A percentile compares a stretch with the other conserved stretches of the same genome.
Conservation (phyloP, 164 flowering plant species). For the Vitis riparia region DNA sequence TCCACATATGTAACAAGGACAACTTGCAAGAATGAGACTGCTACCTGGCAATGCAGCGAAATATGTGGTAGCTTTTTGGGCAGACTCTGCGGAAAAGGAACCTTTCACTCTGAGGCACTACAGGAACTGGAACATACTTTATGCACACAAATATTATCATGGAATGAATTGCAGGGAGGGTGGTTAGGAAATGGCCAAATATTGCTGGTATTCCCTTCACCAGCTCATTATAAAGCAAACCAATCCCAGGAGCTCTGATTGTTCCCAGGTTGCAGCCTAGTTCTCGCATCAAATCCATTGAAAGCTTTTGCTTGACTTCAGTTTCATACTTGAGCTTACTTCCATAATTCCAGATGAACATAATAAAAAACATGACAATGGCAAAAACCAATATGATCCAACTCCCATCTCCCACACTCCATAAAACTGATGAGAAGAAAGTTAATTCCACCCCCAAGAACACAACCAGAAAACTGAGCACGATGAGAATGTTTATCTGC, state of each 20-base stretch:
- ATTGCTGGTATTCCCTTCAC: slow-evolving; percentile 94
- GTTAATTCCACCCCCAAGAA: slow-evolving; percentile 84
- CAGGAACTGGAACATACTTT: slow-evolving; percentile 95
- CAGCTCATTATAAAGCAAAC: slow-evolving; percentile 89
- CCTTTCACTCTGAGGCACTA: slow-evolving; percentile 94
- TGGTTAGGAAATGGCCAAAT: slow-evolving; percentile 94
- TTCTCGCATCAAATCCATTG: slow-evolving; percentile 82
- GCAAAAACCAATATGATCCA: slow-evolving; percentile 93
- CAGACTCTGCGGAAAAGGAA: slow-evolving; percentile 93
- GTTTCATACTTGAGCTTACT: slow-evolving; percentile 97
- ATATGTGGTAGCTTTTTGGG: slow-evolving; percentile 83
- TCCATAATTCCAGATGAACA: slow-evolving; percentile 96
- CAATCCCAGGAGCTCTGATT: slow-evolving; percentile 94
- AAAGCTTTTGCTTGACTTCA: slow-evolving; percentile 88
- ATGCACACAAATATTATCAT: slow-evolving; percentile 95
- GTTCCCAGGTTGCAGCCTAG: slow-evolving; percentile 91
- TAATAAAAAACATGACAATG: slow-evolving; percentile 67
- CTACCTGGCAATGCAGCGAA: slow-evolving; percentile 98
- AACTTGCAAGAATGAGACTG: neutral
- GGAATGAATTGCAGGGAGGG: slow-evolving; percentile 96
- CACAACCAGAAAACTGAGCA: slow-evolving; percentile 57
- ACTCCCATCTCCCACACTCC: slow-evolving; percentile 89
- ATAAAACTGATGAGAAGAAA: slow-evolving; percentile 87
- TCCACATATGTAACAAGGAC: neutral
- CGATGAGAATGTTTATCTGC: slow-evolving; percentile 85